Evolutionary conservation across 1,284 basidiomycete genomes (phyloP).

Genomic region (Lentinula novae-zelandiae): DNA sequence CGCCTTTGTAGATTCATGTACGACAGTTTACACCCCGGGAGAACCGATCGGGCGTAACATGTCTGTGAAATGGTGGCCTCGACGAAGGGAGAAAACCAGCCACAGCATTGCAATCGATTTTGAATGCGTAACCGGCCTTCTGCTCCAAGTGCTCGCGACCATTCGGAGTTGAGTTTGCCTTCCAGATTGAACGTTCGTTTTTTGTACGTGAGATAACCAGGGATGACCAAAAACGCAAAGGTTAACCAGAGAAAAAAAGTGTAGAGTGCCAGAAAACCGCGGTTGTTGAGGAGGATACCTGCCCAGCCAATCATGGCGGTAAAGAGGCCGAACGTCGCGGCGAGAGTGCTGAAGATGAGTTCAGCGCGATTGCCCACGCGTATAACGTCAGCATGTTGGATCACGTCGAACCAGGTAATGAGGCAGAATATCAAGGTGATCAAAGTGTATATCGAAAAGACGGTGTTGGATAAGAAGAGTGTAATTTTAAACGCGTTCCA

Average conservation of each 20-base stretch:
- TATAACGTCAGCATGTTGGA: conserved; percentile 54
- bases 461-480: conserved; percentile 50
- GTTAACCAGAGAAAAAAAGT: conserved; percentile 62
- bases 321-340: conserved; percentile 45
- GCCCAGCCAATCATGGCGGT: conserved; percentile 61
- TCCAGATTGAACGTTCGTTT: conserved; percentile 65
- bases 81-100: conserved; percentile 66
- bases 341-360: conserved; percentile 59
- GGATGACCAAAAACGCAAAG: conserved; percentile 58
- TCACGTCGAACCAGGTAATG: conserved; percentile 67
- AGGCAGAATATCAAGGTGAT: conserved; percentile 50
- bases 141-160: conserved; percentile 53
- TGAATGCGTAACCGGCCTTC: conserved; percentile 57
- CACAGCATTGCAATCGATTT: conserved; percentile 63
- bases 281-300: conserved; percentile 71
- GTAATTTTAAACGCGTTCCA: conserved; percentile 75
- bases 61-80: conserved; percentile 63
- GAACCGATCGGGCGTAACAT: conserved; percentile 60
- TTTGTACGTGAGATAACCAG: conserved; percentile 71
- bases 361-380: conserved; percentile 58
- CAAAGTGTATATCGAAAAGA: conserved; percentile 41
- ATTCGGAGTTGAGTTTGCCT: conserved; percentile 68
- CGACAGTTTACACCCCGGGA: conserved; percentile 61
- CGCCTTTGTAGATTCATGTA: conserved; percentile 2
- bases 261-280: conserved; percentile 65